Base-by-base conservation (phyloP, 805 yeast species). In the Gaillardinia entomophila region DNA sequence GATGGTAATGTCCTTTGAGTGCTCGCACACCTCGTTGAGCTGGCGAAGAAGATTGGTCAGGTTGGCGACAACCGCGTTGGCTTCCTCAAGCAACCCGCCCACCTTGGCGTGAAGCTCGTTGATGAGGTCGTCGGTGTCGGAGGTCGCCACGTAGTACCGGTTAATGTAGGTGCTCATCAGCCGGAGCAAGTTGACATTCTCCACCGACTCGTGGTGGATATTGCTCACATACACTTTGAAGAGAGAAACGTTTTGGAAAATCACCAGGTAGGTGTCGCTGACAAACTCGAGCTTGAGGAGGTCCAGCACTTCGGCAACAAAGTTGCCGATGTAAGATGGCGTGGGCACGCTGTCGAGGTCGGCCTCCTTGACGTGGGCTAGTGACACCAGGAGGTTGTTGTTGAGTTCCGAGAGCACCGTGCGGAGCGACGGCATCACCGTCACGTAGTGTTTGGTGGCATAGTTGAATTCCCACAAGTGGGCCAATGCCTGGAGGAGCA, bases 381-480 rank as follows among this genome's bases (percentile, higher is more conserved):
- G 10, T 4, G 5, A 23, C 5, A 23, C 13, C 6, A n/a, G 12
- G 13, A 23, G 25, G 14, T 6, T 23, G 10, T 28, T 16, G 20
- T 30, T 29, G 3, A 37, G 25, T 8, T 26, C 35, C n/a, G 16
- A 16, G 7, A 31, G 6, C 16, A 12, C 27, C 11, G 15, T 17
- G 16, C 28, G 19, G 22, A 31, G 28, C 14, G 18, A 8, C 4
- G 13, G n/a, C n/a, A 17, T 11, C 2, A 26, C 14, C 22, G 15
- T 38, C 29, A n/a, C 20, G 25, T 10, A 23, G 13, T 23, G 25
- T 12, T n/a, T 23, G 25, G 25, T 30, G 4, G 28, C 33, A 26
- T 32, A 33, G 22, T 38, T 41, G 24, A 28, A 38, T 19, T 41
- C 37, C 45, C 45, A 41, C 17, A 41, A 31, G 12, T 24, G 29